These are phyloP conservation scores for Acaromyces ingoldii DNA, from an alignment of 1,284 basidiomycete genomes.

Conservation along the genomic window DNA sequence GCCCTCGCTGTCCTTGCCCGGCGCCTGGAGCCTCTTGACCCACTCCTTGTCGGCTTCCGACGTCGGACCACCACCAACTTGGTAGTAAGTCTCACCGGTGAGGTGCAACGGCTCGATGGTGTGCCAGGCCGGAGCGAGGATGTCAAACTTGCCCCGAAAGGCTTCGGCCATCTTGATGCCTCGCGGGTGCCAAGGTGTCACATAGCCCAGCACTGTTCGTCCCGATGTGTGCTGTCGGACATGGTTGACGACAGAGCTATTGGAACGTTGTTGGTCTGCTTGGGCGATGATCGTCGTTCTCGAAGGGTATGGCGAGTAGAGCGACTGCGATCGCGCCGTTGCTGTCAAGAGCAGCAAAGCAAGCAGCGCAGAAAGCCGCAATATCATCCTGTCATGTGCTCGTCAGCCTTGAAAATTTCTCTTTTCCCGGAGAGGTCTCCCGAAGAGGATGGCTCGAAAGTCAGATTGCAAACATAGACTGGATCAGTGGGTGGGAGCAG, in stretches of 20 bases:
- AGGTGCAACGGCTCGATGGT: constrained; percentile 12
- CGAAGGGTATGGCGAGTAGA: constrained; percentile 3
- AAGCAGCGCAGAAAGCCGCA: too few relatives aligned
- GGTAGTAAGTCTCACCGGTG: constrained; percentile 12
- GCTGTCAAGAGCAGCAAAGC: too few relatives aligned
- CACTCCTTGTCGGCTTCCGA: constrained; percentile 12
- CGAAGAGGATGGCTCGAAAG: too few relatives aligned
- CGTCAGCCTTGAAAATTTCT: too few relatives aligned
- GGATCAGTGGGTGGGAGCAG: too few relatives aligned
- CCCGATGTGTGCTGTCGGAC: not conserved
- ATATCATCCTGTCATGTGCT: too few relatives aligned
- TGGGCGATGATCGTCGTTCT: constrained; percentile 4
- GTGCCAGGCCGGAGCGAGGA: constrained; percentile 34
- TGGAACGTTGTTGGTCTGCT: not conserved
- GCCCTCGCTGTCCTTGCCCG: not conserved
- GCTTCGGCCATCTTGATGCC: constrained; percentile 15
- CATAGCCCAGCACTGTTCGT: constrained; percentile 25
- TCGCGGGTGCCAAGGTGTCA: constrained; percentile 30
- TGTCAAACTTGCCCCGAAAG: constrained; percentile 17
- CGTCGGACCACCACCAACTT: constrained; percentile 20
- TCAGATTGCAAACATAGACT: too few relatives aligned
- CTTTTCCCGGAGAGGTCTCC: too few relatives aligned
- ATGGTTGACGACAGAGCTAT: constrained; percentile 2
- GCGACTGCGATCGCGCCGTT: too few relatives aligned
- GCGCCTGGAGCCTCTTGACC: constrained; percentile 8